Conservation (phyloP, 371 early-diverging fungal species). For the Fennellomyces sp. region DNA sequence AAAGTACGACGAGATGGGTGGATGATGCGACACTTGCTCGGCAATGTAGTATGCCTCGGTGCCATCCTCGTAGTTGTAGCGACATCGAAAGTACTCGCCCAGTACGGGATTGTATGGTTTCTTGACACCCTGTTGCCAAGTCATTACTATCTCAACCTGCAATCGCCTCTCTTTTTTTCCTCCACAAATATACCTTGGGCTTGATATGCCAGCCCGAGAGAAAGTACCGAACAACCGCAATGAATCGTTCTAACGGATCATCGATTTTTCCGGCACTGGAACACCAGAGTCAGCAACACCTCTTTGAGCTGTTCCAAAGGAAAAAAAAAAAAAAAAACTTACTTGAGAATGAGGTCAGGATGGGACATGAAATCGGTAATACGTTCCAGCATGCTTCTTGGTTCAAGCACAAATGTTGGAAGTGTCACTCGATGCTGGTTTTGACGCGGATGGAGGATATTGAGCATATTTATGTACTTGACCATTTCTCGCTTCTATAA, state of each 20-base stretch:
- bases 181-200: slow-evolving; percentile 70
- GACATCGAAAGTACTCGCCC: slow-evolving; percentile 90
- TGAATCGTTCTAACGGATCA: slow-evolving; percentile 86
- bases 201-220: slow-evolving; percentile 97
- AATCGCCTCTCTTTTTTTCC: not conserved
- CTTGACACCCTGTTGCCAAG: slow-evolving; percentile 90
- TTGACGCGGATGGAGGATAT: too few species aligned
- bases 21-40: slow-evolving; percentile 95
- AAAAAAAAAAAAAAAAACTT: slow-evolving; percentile 21
- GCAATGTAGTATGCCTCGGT: slow-evolving; percentile 80
- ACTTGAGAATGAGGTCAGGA: slow-evolving; percentile 84
- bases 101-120: slow-evolving; percentile 96
- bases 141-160: not conserved
- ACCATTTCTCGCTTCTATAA: not conserved
- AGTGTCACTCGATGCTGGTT: slow-evolving; percentile 77
- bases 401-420: slow-evolving; percentile 95
- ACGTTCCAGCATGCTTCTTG: slow-evolving; percentile 90
- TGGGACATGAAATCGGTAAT: slow-evolving; percentile 95
- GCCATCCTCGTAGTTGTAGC: slow-evolving; percentile 69
- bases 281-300: not conserved
- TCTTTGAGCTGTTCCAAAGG: not conserved
- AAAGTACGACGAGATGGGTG: slow-evolving; percentile 87
- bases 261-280: slow-evolving; percentile 62
- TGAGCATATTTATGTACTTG: not conserved
- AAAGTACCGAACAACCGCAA: slow-evolving; percentile 88